phyloP scores from a whole-genome alignment of 2,329 filamentous ascomycete genomes.

The Penicillium griseofulvum region DNA sequence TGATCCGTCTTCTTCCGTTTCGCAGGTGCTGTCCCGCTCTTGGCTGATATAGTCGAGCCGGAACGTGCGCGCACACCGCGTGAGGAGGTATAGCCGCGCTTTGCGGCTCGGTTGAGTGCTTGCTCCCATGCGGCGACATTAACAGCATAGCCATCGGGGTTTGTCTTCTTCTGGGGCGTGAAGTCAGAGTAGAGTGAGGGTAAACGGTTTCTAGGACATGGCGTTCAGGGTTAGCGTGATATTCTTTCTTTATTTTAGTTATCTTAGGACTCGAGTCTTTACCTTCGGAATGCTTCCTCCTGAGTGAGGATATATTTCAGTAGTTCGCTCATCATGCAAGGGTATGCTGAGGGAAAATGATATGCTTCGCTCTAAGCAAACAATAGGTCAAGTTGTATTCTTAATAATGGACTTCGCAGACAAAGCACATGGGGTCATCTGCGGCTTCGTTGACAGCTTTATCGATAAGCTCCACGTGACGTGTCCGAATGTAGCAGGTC shows the following conservation, averaged over 20 bases:
- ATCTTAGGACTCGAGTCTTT: constrained; percentile 33
- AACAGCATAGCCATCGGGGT: constrained; percentile 80
- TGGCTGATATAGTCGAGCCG: constrained; percentile 8
- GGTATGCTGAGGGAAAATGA: background rate
- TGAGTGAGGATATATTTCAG: constrained; percentile 63
- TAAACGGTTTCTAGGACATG: constrained; percentile 63
- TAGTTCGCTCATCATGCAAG: constrained; percentile 54
- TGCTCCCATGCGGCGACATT: constrained; percentile 78
- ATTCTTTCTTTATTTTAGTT: background rate
- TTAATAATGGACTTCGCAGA: background rate
- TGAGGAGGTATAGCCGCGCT: constrained; percentile 58
- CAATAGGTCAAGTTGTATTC: background rate
- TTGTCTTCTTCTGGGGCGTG: constrained; percentile 66
- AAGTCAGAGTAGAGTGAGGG: constrained; percentile 90
- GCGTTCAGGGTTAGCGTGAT: constrained; percentile 1
- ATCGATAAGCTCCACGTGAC: constrained; percentile 31
- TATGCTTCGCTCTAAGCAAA: background rate
- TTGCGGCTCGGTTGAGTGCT: constrained; percentile 67
- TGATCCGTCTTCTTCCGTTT: constrained; percentile 42
- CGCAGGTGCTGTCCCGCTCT: background rate
- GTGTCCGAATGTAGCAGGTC: background rate
- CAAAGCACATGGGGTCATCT: constrained; percentile 1
- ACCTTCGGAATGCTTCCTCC: constrained; percentile 60
- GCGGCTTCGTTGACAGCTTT: constrained; percentile 19
- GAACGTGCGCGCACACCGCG: constrained; percentile 25